These are phyloP conservation scores for Xylaria sp. DNA, from an alignment of 2,329 filamentous ascomycete genomes.

Conservation along the genomic window DNA sequence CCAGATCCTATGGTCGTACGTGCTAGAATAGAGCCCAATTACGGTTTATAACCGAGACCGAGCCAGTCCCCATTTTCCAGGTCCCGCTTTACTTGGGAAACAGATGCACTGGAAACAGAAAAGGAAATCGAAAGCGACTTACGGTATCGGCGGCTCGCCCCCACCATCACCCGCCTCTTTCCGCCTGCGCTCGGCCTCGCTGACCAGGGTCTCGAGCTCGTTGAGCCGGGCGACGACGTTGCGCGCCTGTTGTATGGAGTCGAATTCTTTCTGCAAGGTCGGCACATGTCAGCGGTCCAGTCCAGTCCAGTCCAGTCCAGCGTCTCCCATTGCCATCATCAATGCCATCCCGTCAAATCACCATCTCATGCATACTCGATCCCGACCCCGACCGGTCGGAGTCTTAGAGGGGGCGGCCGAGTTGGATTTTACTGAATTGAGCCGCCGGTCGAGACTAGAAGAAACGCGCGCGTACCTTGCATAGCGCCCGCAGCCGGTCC, in stretches of 20 bases:
- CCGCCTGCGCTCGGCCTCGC: conserved; percentile 52
- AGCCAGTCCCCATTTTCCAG: not conserved
- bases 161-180: conserved; percentile 38
- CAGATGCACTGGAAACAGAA: conserved; percentile 4
- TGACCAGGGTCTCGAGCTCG: conserved; percentile 61
- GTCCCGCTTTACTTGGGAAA: not conserved
- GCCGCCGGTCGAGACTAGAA: not conserved
- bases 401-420: too few relatives aligned
- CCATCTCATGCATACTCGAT: not conserved
- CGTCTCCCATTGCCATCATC: too few relatives aligned
- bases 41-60: conserved; percentile 27
- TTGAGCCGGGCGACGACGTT: conserved; percentile 63
- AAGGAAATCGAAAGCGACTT: conserved; percentile 34
- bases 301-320: too few relatives aligned
- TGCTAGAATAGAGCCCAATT: conserved; percentile 11
- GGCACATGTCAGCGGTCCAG: not conserved
- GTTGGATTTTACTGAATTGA: too few relatives aligned
- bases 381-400: not conserved
- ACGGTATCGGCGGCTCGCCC: conserved; percentile 51
- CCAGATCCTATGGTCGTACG: conserved; percentile 42
- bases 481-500: conserved; percentile 58
- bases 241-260: conserved; percentile 56
- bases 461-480: conserved; percentile 51
- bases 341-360: too few relatives aligned
- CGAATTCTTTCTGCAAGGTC: conserved; percentile 58